A percentile compares a stretch with the other conserved stretches of the same genome.
phyloP scores from a whole-genome alignment of 176 grass and related monocot genomes.

The Neostapfia colusana region DNA sequence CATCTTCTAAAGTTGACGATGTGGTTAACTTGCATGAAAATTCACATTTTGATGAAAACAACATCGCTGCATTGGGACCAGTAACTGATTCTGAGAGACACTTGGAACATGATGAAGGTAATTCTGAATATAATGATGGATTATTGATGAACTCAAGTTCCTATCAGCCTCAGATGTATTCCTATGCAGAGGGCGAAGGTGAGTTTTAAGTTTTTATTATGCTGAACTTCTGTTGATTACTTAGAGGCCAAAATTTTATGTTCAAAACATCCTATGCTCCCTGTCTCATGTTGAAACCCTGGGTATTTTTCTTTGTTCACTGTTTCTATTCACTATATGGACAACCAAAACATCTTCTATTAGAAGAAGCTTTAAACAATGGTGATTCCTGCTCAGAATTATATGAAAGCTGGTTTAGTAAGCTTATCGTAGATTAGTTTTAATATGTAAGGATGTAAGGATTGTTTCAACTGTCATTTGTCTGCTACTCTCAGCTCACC shows the following conservation, averaged over 20 bases:
- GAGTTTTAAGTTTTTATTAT: conserved; percentile 30
- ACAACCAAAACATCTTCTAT: conserved; percentile 8
- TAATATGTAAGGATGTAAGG: background rate
- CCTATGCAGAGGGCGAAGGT: conserved; percentile 63
- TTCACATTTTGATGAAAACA: conserved; percentile 49
- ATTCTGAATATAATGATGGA: conserved; percentile 62
- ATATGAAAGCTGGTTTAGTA: background rate
- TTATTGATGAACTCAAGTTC: conserved; percentile 48
- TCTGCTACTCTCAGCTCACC: background rate
- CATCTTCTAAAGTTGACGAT: conserved; percentile 49
- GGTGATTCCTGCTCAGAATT: background rate
- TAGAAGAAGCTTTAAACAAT: background rate
- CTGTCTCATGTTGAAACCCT: background rate
- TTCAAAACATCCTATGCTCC: conserved; percentile 5
- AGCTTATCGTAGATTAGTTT: background rate
- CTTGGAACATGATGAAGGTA: conserved; percentile 53
- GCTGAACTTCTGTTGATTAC: conserved; percentile 19
- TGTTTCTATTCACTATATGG: background rate
- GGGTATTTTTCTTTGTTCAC: conserved; percentile 13
- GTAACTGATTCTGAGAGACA: conserved; percentile 48
- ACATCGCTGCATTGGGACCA: conserved; percentile 36
- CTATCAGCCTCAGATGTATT: conserved; percentile 54
- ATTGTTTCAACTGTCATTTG: background rate
- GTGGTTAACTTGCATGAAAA: conserved; percentile 49
- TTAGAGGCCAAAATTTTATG: background rate